A percentile compares a stretch with the other conserved stretches of the same genome.
Evolutionary conservation across 2,329 filamentous ascomycete species (phyloP).

Genomic region (Colletotrichum endophyticum): DNA sequence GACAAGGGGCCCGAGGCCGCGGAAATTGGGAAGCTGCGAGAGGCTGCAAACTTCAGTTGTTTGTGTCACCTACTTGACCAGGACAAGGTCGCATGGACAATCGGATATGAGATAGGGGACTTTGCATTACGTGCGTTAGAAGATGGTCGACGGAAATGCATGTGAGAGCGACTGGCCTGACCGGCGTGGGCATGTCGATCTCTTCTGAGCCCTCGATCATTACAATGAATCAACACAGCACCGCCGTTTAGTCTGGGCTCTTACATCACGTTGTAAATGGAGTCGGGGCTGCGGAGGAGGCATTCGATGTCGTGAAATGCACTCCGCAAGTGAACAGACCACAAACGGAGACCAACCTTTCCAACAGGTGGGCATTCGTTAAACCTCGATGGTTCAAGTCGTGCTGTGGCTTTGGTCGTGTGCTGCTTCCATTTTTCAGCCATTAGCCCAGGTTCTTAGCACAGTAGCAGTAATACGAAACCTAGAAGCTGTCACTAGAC

Average conservation of each 20-base stretch:
- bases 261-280: background rate
- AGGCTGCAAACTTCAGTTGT: background rate
- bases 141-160: background rate
- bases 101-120: background rate
- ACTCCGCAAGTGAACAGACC: background rate
- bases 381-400: background rate
- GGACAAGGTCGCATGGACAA: background rate
- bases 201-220: background rate
- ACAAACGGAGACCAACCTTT: background rate
- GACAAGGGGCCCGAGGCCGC: background rate
- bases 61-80: background rate
- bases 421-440: background rate
- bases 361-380: background rate
- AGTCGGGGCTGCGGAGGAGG: background rate
- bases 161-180: background rate
- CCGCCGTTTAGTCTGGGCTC: background rate
- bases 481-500: background rate
- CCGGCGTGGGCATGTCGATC: background rate
- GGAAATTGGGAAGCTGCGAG: background rate
- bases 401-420: background rate
- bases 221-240: background rate
- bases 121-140: background rate
- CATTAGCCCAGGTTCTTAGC: background rate
- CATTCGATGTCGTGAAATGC: background rate
- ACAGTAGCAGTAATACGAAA: background rate